phyloP scores from a whole-genome alignment of 108 stramenopile genomes.

The Poteriospumella lacustris region DNA sequence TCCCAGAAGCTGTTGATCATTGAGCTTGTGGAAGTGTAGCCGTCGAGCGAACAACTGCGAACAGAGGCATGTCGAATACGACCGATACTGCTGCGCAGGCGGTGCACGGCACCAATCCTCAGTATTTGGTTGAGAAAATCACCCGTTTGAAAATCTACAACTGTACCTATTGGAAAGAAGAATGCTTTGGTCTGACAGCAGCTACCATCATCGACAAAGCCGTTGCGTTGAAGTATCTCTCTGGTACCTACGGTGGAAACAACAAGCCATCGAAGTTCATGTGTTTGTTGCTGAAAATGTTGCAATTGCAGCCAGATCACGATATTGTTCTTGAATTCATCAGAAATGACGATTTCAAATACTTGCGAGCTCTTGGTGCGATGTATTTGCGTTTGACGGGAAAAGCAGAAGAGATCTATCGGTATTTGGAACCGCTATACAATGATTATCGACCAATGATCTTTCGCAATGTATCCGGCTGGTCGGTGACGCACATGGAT shows the following conservation, averaged over 20 bases:
- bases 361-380: constrained; percentile 81
- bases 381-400: constrained; percentile 90
- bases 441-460: constrained; percentile 72
- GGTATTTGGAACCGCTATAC: constrained; percentile 79
- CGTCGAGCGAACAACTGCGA: too few relatives aligned
- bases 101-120: constrained; percentile 96
- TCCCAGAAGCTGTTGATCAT: too few relatives aligned
- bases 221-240: constrained; percentile 67
- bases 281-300: constrained; percentile 82
- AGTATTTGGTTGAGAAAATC: constrained; percentile 97
- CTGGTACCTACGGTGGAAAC: constrained; percentile 78
- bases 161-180: constrained; percentile 61
- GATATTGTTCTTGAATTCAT: constrained; percentile 83
- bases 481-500: constrained; percentile 79
- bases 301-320: constrained; percentile 88
- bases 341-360: constrained; percentile 90
- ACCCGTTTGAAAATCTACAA: constrained; percentile 83
- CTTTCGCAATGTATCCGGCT: constrained; percentile 56
- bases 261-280: constrained; percentile 83
- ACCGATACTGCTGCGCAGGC: constrained; percentile 78
- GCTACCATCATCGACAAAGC: constrained; percentile 86
- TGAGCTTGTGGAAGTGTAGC: too few relatives aligned
- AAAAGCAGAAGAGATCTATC: constrained; percentile 82
- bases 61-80: constrained; percentile 53
- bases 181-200: constrained; percentile 74